Base-by-base conservation (phyloP, 352 stramenopile genomes). In the Pythium rhizo-oryzae region DNA sequence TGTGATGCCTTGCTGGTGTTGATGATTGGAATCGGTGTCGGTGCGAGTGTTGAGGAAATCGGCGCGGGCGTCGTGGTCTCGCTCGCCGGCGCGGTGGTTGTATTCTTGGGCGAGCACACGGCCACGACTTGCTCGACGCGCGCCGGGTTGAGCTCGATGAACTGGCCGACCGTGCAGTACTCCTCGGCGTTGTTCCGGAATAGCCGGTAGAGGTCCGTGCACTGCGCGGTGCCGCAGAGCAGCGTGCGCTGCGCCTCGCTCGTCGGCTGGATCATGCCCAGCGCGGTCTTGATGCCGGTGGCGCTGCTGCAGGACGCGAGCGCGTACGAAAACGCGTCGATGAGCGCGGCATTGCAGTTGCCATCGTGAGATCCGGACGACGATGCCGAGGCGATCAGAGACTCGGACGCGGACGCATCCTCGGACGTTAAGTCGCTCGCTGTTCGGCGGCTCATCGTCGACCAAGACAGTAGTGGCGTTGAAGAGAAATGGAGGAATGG, bases 131-230 rank as follows among this genome's bases (percentile, higher is more conserved):
- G 8, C 12, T 23, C 43, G n/a, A 62, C 55, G 23, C 28, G 33
- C 1, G 16, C 37, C 1, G 41, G 37, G 18, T 13, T 62, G 39
- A 62, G 39, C 21, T 43, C 55, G 25, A 52, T 50, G 39, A 62
- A 28, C 15, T 21, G 19, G 23, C 55, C 55, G 21, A 52, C 55
- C 1, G 21, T 50, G 41, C 55, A 62, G 21, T 53, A 7, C 25
- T 62, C 55, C 6, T 62, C 33, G 11, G 55, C 55, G 37, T 62
- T 62, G 41, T 62, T 62, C 4, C 55, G 39, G 41, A 62, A 62
- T 21, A 62, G 55, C 16, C 55, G 55, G 39, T 39, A 62, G 55
- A 62, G 55, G 24, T 62, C 55, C 12, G 21, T 43, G 55, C 55
- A 62, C 55, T 52, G 21, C 12, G 19, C 37, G 8, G n/a, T 62